Conservation (phyloP, 2,329 filamentous ascomycete genomes). For the Conoideocrella luteorostrata region DNA sequence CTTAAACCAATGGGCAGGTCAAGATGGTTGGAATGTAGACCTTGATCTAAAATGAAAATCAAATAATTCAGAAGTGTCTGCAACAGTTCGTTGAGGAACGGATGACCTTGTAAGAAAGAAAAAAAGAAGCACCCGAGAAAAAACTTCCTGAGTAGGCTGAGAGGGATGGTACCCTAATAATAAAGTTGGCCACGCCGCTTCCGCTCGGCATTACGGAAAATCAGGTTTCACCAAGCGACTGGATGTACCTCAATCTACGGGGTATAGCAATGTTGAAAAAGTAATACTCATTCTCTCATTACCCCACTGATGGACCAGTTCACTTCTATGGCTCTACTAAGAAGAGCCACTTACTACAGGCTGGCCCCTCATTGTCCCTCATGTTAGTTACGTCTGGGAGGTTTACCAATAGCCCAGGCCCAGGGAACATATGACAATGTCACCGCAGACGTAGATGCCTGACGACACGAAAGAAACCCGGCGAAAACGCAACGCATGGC, state of each 20-base stretch:
- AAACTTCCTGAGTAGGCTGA: neutral
- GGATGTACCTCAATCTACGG: neutral
- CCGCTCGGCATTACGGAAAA: neutral
- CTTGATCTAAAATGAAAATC: neutral
- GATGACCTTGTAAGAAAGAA: neutral
- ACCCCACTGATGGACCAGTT: neutral
- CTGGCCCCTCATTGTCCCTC: neutral
- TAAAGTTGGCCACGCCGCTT: slow-evolving; percentile 2
- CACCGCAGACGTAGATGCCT: neutral
- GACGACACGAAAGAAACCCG: neutral
- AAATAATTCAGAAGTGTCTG: too few species aligned
- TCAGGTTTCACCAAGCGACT: slow-evolving; percentile 1
- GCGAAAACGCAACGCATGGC: slow-evolving; percentile 4
- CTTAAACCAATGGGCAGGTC: neutral
- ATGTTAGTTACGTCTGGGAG: too few species aligned
- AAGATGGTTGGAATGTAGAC: neutral
- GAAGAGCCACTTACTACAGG: neutral
- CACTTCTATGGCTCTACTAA: neutral
- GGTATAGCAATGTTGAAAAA: too few species aligned
- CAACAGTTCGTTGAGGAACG: too few species aligned
- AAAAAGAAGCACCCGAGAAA: neutral
- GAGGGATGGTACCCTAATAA: slow-evolving; percentile 4
- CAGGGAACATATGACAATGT: too few species aligned
- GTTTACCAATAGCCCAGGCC: too few species aligned
- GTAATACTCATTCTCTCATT: too few species aligned